A percentile compares a stretch with the other conserved stretches of the same genome.
Evolutionary conservation across 2,329 filamentous ascomycete genomes (phyloP).

Genomic region (Mycogone perniciosa): DNA sequence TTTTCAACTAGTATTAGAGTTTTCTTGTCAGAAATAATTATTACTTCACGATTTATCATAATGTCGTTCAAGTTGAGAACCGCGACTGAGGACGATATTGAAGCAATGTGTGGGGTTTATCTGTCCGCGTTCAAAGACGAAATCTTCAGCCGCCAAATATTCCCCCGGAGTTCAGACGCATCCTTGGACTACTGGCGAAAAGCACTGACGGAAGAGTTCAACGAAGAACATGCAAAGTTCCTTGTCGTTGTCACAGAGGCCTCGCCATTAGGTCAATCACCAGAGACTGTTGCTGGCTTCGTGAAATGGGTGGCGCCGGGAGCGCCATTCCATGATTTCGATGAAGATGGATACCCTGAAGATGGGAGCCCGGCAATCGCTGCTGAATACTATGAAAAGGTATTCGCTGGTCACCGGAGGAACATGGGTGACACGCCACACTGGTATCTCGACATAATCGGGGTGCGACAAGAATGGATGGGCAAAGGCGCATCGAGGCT

Average conservation of each 20-base stretch:
- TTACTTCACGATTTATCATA: too few species aligned
- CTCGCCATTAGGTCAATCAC: background rate
- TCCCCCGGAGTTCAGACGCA: constrained; percentile 23
- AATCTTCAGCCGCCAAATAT: constrained; percentile 32
- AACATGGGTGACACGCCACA: background rate
- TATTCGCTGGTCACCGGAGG: background rate
- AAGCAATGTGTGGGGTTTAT: constrained; percentile 37
- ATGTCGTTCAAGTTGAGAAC: constrained; percentile 30
- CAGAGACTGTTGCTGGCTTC: constrained; percentile 33
- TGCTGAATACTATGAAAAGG: background rate
- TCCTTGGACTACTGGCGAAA: constrained; percentile 30
- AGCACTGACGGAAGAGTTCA: constrained; percentile 32
- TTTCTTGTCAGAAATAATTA: background rate
- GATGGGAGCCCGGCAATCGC: constrained; percentile 27
- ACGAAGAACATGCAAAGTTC: constrained; percentile 31
- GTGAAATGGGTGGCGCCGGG: constrained; percentile 40
- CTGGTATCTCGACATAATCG: constrained; percentile 1
- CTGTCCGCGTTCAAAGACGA: constrained; percentile 38
- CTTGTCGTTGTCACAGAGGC: constrained; percentile 33
- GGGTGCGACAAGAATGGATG: background rate
- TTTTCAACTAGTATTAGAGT: background rate
- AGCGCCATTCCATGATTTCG: constrained; percentile 17
- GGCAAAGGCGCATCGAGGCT: background rate
- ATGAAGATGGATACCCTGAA: constrained; percentile 32
- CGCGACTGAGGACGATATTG: constrained; percentile 35